phyloP scores from a whole-genome alignment of 805 yeast genomes.

The Wickerhamiella alocasiicola region DNA sequence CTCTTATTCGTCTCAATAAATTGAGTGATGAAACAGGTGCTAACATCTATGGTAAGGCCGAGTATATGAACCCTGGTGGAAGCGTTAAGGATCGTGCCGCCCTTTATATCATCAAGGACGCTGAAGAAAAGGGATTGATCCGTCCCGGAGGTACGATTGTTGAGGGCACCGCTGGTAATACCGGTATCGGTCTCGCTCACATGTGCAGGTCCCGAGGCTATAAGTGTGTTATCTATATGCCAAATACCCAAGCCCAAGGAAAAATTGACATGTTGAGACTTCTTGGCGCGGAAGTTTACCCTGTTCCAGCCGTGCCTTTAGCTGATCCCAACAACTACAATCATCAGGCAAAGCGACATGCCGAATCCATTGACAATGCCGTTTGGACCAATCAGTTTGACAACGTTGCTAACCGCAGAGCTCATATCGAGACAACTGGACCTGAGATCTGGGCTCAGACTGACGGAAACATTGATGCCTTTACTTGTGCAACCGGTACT shows the following conservation, averaged over 20 bases:
- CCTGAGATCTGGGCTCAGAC: slow-evolving; percentile 87
- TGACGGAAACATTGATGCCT: slow-evolving; percentile 65
- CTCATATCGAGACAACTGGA: slow-evolving; percentile 82
- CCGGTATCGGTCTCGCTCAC: slow-evolving; percentile 86
- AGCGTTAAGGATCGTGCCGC: slow-evolving; percentile 90
- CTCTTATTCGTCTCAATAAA: slow-evolving; percentile 50
- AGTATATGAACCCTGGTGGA: slow-evolving; percentile 89
- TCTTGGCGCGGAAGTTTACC: slow-evolving; percentile 76
- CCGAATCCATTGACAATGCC: slow-evolving; percentile 61
- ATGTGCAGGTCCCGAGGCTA: slow-evolving; percentile 70
- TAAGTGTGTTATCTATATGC: slow-evolving; percentile 79
- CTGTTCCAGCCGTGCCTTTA: slow-evolving; percentile 78
- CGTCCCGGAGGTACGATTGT: slow-evolving; percentile 74
- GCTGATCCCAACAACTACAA: slow-evolving; percentile 76
- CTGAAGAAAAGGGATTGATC: slow-evolving; percentile 48
- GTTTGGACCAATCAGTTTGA: slow-evolving; percentile 93
- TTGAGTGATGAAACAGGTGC: slow-evolving; percentile 50
- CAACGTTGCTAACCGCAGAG: slow-evolving; percentile 74
- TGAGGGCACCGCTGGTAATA: slow-evolving; percentile 91
- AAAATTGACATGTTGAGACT: slow-evolving; percentile 63
- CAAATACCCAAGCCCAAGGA: slow-evolving; percentile 72
- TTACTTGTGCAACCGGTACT: slow-evolving; percentile 85
- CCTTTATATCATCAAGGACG: slow-evolving; percentile 59
- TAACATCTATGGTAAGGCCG: slow-evolving; percentile 80
- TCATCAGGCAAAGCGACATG: slow-evolving; percentile 77